Conservation (phyloP, 2,329 filamentous ascomycete genomes). For the Talaromyces atroroseus region DNA sequence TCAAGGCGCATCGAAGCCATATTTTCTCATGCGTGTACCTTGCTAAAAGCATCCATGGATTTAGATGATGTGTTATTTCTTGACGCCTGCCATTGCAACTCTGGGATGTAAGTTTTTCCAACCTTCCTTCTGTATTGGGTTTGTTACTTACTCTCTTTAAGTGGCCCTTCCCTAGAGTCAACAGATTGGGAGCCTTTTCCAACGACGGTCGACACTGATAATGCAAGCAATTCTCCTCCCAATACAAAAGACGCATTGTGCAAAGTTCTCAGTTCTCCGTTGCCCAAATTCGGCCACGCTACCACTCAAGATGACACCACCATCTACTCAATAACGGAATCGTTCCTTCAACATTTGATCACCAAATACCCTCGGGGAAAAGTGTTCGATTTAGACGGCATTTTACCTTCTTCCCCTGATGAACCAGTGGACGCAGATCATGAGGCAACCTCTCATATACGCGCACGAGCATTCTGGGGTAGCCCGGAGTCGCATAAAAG, state of each 20-base stretch:
- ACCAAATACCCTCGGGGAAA: neutral
- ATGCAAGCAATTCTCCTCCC: neutral
- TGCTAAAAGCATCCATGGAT: conserved; percentile 38
- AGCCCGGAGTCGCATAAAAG: neutral
- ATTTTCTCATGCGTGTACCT: conserved; percentile 39
- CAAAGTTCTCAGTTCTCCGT: neutral
- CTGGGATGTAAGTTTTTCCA: conserved; percentile 18
- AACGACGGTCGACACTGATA: neutral
- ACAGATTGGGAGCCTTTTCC: conserved; percentile 15
- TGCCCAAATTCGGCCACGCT: neutral
- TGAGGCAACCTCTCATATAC: neutral
- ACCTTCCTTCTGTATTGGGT: neutral
- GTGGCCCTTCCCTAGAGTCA: neutral
- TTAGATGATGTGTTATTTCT: conserved; percentile 33
- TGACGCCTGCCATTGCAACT: conserved; percentile 18
- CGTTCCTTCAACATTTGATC: neutral
- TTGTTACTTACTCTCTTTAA: conserved; percentile 14
- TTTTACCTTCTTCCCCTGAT: neutral
- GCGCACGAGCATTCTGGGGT: neutral
- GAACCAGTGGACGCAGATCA: neutral
- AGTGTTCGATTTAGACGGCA: neutral
- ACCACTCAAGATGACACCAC: neutral
- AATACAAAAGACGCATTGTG: neutral
- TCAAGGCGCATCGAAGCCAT: conserved; percentile 20
- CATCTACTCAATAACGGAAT: neutral